Base-by-base conservation (phyloP, 768 basidiomycete genomes). In the Tricholoma sp. region DNA sequence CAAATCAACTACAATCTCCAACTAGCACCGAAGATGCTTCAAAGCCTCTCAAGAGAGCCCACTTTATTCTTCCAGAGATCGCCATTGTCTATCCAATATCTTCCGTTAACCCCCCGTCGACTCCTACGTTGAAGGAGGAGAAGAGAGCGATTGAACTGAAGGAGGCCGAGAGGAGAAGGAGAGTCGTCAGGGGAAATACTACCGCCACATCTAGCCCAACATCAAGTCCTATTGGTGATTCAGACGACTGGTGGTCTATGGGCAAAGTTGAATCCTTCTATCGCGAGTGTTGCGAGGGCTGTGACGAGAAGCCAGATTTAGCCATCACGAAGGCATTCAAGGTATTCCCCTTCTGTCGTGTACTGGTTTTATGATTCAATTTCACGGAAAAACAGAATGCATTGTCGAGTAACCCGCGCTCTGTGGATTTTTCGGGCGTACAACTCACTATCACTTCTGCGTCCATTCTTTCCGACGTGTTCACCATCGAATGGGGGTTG, bases 401-500 rank as follows among this genome's bases (percentile, higher is more conserved):
- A 33, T 72, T 82, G 17, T 64, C 72, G 9, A 77, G 76, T 9
- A 76, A 72, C 41, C 91, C 92, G 0, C 81, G 91, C 15, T 77
- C 85, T 0, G 79, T 94, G 15, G 89, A 94, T 68, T 75, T 93
- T n/a, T 87, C 92, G 2, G 83, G 89, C 9, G 83, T 88, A 18
- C 87, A 86, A 63, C 77, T 98, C 17, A 88, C 83, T 0, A 69
- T 79, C 1, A 79, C 84, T 1, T 77, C 83, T 0, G 88, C 92
- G 0, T 85, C 87, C 11, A 85, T 94, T 15, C 78, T 99, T 15
- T 88, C 96, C 0, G 96, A 98, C 70, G 84, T 97, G 12, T 85
- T 98, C 60, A 83, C 85, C 7, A 87, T 97, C 56, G 93, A 98
- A 70, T 98, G 94, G 90, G 95, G 94, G 0, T 74, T 97, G 17